phyloP scores from a whole-genome alignment of 1,284 basidiomycete genomes.

The Moniliophthora roreri region DNA sequence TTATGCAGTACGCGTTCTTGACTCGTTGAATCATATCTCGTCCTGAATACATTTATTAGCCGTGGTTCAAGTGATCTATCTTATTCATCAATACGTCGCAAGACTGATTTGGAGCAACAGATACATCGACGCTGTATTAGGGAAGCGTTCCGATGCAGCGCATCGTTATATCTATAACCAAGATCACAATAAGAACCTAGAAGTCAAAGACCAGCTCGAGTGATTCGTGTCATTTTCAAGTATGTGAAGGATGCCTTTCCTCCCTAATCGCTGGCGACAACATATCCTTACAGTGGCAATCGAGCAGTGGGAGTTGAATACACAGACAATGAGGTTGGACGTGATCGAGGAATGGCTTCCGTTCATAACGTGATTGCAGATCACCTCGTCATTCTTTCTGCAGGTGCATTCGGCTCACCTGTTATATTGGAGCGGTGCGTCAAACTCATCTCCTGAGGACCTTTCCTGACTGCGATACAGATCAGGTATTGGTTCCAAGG shows the following conservation, averaged over 20 bases:
- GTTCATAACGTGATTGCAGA: conserved; percentile 34
- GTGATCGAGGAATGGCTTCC: background rate
- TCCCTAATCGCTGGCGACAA: background rate
- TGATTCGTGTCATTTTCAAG: conserved; percentile 51
- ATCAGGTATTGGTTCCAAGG: conserved; percentile 46
- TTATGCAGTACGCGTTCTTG: conserved; percentile 42
- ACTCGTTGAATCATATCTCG: background rate
- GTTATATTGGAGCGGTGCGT: conserved; percentile 46
- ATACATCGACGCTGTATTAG: conserved; percentile 50
- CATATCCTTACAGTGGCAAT: conserved; percentile 35
- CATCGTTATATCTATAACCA: conserved; percentile 60
- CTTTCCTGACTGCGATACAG: conserved; percentile 8
- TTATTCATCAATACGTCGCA: background rate
- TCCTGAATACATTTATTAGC: conserved; percentile 7
- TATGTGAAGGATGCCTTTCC: conserved; percentile 17
- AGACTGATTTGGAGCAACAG: conserved; percentile 23
- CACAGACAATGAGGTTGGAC: conserved; percentile 29
- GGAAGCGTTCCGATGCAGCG: conserved; percentile 57
- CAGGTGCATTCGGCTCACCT: conserved; percentile 56
- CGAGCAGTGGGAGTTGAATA: conserved; percentile 61
- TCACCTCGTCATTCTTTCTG: conserved; percentile 46
- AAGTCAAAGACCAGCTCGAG: conserved; percentile 38
- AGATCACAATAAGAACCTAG: conserved; percentile 38
- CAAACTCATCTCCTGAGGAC: background rate
- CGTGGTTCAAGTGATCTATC: conserved; percentile 18